These are phyloP conservation scores for Allium cepa DNA, from an alignment of 106 monocot species.

Conservation along the genomic window DNA sequence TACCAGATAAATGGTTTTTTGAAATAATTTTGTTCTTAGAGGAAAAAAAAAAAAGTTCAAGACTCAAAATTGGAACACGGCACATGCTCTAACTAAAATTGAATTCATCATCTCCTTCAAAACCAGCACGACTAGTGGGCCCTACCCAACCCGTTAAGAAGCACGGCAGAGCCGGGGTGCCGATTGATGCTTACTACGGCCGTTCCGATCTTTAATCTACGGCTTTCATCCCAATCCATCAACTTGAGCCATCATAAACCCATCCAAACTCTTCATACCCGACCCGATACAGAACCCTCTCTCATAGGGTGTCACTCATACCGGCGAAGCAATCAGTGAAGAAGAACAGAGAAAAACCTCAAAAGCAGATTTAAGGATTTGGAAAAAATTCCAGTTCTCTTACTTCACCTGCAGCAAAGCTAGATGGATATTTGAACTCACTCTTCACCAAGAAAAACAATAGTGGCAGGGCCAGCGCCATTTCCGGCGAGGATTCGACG, in stretches of 20 bases:
- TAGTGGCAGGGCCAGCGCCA: neutral
- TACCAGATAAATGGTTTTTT: no score
- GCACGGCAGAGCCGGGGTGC: no score
- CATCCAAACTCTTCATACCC: neutral
- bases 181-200: constrained; percentile 20
- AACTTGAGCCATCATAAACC: neutral
- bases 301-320: neutral
- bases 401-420: constrained; percentile 55
- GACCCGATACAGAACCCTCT: neutral
- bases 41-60: no score
- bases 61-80: no score
- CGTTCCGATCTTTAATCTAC: constrained; percentile 22
- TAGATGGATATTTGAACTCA: constrained; percentile 44
- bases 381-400: constrained; percentile 33
- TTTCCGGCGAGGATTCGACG: constrained; percentile 16
- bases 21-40: no score
- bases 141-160: no score
- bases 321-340: neutral
- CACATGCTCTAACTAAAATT: no score
- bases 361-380: constrained; percentile 36
- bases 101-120: no score
- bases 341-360: constrained; percentile 22
- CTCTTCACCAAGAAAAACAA: constrained; percentile 22
- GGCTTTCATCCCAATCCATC: constrained; percentile 23
- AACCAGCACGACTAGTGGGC: no score